These are phyloP conservation scores for Inonotus hispidus DNA, from an alignment of 1,284 basidiomycete genomes.

Conservation along the genomic window DNA sequence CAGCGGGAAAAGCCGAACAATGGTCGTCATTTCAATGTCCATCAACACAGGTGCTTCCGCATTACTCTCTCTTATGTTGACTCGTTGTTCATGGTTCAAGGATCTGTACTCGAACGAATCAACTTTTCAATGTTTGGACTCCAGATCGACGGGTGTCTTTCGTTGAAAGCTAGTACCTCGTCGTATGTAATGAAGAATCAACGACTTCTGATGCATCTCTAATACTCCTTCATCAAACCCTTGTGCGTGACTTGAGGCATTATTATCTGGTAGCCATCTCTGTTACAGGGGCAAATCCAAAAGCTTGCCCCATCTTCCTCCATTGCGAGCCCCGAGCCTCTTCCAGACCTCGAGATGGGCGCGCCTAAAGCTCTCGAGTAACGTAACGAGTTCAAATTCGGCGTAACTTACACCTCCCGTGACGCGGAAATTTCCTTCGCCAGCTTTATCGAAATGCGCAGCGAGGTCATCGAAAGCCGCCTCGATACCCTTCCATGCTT, in stretches of 20 bases:
- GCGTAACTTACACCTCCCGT: neutral
- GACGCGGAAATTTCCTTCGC: conserved; percentile 6
- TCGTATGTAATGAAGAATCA: neutral
- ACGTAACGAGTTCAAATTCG: conserved; percentile 4
- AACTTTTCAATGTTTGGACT: no score
- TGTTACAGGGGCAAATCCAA: neutral
- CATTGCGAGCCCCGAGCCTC: conserved; percentile 5
- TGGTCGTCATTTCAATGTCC: no score
- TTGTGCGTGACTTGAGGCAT: neutral
- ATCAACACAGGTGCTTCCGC: no score
- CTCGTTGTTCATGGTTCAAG: no score
- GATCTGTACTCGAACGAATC: no score
- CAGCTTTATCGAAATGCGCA: conserved; percentile 15
- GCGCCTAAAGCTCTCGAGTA: neutral
- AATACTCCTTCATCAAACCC: neutral
- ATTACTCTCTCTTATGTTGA: no score
- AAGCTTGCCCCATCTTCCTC: conserved; percentile 11
- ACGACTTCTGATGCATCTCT: neutral
- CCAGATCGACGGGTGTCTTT: no score
- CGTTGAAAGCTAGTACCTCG: no score
- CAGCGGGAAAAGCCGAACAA: no score
- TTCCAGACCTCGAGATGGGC: neutral
- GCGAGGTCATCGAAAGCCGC: conserved; percentile 14
- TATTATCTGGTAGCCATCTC: neutral
- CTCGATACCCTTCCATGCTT: conserved; percentile 14